These are phyloP conservation scores for Populus hybrid DNA, from an alignment of 441 rosid species.

Conservation along the genomic window DNA sequence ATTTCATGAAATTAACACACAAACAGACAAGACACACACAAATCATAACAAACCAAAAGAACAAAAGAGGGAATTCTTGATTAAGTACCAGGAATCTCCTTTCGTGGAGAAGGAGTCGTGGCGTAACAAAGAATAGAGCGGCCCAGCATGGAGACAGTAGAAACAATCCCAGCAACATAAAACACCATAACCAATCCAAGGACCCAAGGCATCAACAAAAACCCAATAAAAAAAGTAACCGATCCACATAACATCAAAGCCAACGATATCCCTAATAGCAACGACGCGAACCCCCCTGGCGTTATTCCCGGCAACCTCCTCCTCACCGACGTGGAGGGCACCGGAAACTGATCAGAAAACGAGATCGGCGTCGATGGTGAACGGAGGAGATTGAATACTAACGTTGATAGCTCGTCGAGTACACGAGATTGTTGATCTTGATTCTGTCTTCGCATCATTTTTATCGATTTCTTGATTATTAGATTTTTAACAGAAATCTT, in stretches of 20 bases:
- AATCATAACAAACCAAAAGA: not conserved
- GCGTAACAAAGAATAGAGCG: conserved; percentile 59
- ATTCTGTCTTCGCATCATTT: conserved; percentile 46
- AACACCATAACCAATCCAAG: conserved; percentile 65
- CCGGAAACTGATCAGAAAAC: conserved; percentile 38
- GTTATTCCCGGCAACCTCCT: conserved; percentile 33
- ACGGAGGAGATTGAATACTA: conserved; percentile 65
- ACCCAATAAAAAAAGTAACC: conserved; percentile 86
- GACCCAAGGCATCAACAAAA: conserved; percentile 96
- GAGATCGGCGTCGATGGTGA: conserved; percentile 51
- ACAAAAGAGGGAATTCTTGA: not conserved
- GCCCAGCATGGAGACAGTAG: conserved; percentile 68
- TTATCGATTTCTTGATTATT: conserved; percentile 6
- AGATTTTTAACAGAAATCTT: not conserved
- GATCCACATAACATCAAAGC: conserved; percentile 88
- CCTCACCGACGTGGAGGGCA: conserved; percentile 16
- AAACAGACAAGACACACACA: not conserved
- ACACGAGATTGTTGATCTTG: conserved; percentile 59
- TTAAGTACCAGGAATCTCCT: conserved; percentile 55
- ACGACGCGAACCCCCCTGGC: conserved; percentile 78
- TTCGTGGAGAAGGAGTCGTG: conserved; percentile 43
- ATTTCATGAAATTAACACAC: not conserved
- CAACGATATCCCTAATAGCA: conserved; percentile 74
- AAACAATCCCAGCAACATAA: conserved; percentile 72
- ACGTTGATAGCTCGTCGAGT: conserved; percentile 61